Evolutionary conservation across 192 early-diverging fungal genomes (phyloP), one percentile per base, ranked within the genome.

Genomic region (Lobosporangium transversale): DNA sequence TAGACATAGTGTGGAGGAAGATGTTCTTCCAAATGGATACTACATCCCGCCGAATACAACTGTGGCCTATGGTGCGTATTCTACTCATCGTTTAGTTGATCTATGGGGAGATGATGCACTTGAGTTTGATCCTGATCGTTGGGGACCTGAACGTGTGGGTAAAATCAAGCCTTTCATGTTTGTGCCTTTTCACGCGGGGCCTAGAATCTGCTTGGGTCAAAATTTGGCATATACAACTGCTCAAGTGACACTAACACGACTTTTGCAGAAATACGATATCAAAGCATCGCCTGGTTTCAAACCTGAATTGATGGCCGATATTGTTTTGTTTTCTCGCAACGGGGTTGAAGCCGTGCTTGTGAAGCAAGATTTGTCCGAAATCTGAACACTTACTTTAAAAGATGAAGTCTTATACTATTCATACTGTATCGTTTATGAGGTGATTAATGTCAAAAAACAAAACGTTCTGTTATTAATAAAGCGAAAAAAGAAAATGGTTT

Each of bases 61-160:
- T 2, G 69, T 81, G 5, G 4, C 53, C 0, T 76, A 73, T 18
- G 63, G 63, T 33, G 63, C 73, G n/a, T 74, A 81, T 24, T 14
- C 42, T 1, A 60, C 79, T 8, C 79, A 81, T 15, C 45, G 70
- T 7, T 45, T 78, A 11, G 54, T 58, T 21, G 73, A 80, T 43
- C 21, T 68, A 40, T 88, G 86, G 91, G 91, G 91, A n/a, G 68
- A 67, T 20, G 83, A 88, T 68, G 82, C 82, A 2, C 60, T 87
- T 2, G 67, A 83, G 32, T 89, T 87, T 47, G 60, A 74, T 11
- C 88, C 88, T 10, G 88, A 89, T 48, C 82, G 88, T 23, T 88
- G 84, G 85, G 59, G 61, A 10, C 66, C 57, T 12, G 71, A 75
- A 18, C 62, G 71, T 6, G 71, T 74, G 12, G 57, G 70, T 21